Base-by-base conservation (phyloP, 139 green algal species). In the Dunaliella primolecta region DNA sequence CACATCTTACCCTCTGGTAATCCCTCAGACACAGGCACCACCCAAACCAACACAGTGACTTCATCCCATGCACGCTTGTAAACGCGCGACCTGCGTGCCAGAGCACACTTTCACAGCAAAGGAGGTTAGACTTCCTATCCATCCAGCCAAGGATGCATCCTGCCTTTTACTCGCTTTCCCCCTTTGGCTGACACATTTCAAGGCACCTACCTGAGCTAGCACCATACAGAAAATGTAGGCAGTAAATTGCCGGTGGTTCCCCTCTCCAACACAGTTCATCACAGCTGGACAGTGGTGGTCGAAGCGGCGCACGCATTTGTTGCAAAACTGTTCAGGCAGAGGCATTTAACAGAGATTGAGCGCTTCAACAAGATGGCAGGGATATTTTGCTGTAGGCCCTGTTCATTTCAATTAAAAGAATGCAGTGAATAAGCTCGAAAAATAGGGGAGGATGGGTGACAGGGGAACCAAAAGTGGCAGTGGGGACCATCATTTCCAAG, bases 201-300 rank as follows among this genome's bases (percentile, higher is more conserved):
- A n/a, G n/a, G n/a, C n/a, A 64, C 82, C 37, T 2, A 78, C 84
- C 78, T 84, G 76, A 21, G 84, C 36, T 21, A 55, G 1, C 7
- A 75, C 34, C 78, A 84, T 81, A 35, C 3, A 30, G 27, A 85
- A 71, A 0, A 92, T 74, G 79, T 83, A 92, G 24, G 81, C 80
- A 0, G 79, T 29, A 55, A 92, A 92, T n/a, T 85, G 29, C 57
- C 85, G 85, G 78, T 93, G 86, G 87, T 95, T 94, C 75, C 79
- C 79, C 76, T 91, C 88, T 0, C 94, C 94, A 25, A 97, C 88
- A 80, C 93, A 96, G 57, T 92, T 95, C 77, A 84, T 82, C 1
- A 95, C 84, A 88, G 93, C 95, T 24, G 92, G 90, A 89, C 94
- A 97, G 91, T 97, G 94, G 86, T 97, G 94, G 85, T 97, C 94